A percentile compares a stretch with the other conserved stretches of the same genome.
phyloP scores from a whole-genome alignment of 345 rosid species.

The Arabis alpina region DNA sequence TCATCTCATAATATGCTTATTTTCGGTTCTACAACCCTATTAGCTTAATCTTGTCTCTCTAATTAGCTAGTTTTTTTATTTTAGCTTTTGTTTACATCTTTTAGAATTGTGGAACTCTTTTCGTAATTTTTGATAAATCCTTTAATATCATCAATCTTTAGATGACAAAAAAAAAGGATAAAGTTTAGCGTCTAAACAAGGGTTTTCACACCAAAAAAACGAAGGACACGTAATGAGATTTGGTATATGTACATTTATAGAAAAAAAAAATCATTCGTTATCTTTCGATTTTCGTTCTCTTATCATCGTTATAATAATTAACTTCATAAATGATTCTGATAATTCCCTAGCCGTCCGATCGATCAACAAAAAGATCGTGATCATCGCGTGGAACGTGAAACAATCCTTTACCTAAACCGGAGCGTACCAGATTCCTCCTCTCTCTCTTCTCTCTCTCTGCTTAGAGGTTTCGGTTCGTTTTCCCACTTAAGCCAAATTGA shows the following conservation, averaged over 20 bases:
- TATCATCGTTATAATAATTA: neutral
- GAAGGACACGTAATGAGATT: conserved; percentile 20
- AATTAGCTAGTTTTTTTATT: too few relatives aligned
- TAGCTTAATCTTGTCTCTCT: too few relatives aligned
- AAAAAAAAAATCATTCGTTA: conserved; percentile 25
- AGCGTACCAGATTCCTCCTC: conserved; percentile 40
- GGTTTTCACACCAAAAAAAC: conserved; percentile 10
- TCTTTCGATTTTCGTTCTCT: conserved; percentile 22
- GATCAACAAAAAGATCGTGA: neutral
- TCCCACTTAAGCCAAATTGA: conserved; percentile 33
- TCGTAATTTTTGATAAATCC: too few relatives aligned
- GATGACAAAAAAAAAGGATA: too few relatives aligned
- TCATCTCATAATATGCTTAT: too few relatives aligned
- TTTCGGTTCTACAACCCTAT: too few relatives aligned
- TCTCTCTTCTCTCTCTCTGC: conserved; percentile 24
- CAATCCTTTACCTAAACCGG: conserved; percentile 32
- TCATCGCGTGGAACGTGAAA: conserved; percentile 13
- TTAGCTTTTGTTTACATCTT: too few relatives aligned
- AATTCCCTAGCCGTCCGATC: conserved; percentile 44
- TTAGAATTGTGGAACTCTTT: too few relatives aligned
- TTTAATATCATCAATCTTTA: too few relatives aligned
- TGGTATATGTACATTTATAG: conserved; percentile 10
- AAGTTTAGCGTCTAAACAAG: conserved; percentile 27
- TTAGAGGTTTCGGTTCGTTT: conserved; percentile 34
- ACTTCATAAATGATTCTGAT: neutral